A percentile compares a stretch with the other conserved stretches of the same genome.
phyloP scores from a whole-genome alignment of 2,329 filamentous ascomycete species.

The Hypoxylon sp. region DNA sequence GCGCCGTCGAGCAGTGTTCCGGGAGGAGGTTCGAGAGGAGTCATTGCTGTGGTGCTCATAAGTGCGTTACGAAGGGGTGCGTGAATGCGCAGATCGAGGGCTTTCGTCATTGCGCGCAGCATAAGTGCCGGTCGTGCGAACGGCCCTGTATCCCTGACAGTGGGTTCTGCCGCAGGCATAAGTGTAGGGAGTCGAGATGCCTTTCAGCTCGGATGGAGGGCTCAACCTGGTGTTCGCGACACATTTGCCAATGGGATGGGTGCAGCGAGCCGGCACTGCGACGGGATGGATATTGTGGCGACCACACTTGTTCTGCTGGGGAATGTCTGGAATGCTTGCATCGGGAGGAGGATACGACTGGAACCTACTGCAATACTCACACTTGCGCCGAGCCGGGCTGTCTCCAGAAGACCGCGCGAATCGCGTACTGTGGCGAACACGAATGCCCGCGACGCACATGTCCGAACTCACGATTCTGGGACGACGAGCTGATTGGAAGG shows the following conservation, averaged over 20 bases:
- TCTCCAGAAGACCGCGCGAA: constrained; percentile 14
- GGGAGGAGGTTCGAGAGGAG: constrained; percentile 31
- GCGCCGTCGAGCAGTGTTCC: constrained; percentile 18
- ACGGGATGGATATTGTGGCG: constrained; percentile 34
- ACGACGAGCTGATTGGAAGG: constrained; percentile 15
- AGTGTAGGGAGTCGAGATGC: constrained; percentile 35
- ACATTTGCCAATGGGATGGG: constrained; percentile 35
- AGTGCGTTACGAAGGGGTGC: constrained; percentile 41
- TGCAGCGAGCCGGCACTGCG: constrained; percentile 31
- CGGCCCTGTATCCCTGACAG: constrained; percentile 34
- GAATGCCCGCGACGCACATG: constrained; percentile 38
- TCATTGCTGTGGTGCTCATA: constrained; percentile 38
- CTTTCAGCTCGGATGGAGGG: constrained; percentile 20
- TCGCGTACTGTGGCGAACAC: constrained; percentile 36
- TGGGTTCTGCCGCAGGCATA: constrained; percentile 41
- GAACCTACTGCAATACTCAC: constrained; percentile 31
- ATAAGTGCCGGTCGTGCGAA: constrained; percentile 39
- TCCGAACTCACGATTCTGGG: constrained; percentile 37
- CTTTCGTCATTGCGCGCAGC: constrained; percentile 31
- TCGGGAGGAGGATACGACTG: neutral
- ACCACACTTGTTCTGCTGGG: constrained; percentile 34
- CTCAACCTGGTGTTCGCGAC: constrained; percentile 33
- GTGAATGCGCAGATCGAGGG: constrained; percentile 19
- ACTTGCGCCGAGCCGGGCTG: constrained; percentile 36
- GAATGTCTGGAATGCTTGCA: constrained; percentile 30